Percentiles rank a stretch among this genome's conserved stretches.
These are phyloP conservation scores for Cercospora sp. DNA, from an alignment of 2,329 filamentous ascomycete species.

Conservation along the genomic window DNA sequence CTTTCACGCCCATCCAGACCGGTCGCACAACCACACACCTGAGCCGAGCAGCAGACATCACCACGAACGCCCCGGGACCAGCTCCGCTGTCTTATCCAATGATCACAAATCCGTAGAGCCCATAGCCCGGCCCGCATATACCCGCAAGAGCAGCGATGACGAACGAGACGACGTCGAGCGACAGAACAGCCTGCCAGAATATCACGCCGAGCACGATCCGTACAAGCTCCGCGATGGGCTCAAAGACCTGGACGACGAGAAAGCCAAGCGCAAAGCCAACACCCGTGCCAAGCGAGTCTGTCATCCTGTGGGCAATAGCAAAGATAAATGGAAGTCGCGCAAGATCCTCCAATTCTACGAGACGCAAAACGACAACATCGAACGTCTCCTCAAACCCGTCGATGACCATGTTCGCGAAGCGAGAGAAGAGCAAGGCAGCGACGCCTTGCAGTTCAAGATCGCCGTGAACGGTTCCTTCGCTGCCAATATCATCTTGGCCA, in stretches of 20 bases:
- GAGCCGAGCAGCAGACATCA: slow-evolving; percentile 30
- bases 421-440: slow-evolving; percentile 74
- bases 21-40: slow-evolving; percentile 25
- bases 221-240: slow-evolving; percentile 74
- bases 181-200: slow-evolving; percentile 55
- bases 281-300: slow-evolving; percentile 69
- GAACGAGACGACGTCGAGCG: slow-evolving; percentile 45
- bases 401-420: slow-evolving; percentile 86
- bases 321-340: slow-evolving; percentile 48
- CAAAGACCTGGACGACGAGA: slow-evolving; percentile 75
- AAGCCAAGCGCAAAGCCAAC: slow-evolving; percentile 73
- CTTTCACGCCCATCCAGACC: slow-evolving; percentile 43
- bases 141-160: slow-evolving; percentile 34
- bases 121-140: slow-evolving; percentile 37
- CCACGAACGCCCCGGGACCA: slow-evolving; percentile 28
- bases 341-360: slow-evolving; percentile 82
- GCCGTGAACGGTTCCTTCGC: slow-evolving; percentile 68
- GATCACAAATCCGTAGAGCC: slow-evolving; percentile 35
- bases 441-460: slow-evolving; percentile 73
- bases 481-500: slow-evolving; percentile 77
- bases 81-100: slow-evolving; percentile 24
- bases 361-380: slow-evolving; percentile 88
- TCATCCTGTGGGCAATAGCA: slow-evolving; percentile 47
- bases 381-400: slow-evolving; percentile 86
- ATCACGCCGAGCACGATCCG: slow-evolving; percentile 70